Base-by-base conservation (phyloP, 306 rosid species). In the Quillaja saponaria region DNA sequence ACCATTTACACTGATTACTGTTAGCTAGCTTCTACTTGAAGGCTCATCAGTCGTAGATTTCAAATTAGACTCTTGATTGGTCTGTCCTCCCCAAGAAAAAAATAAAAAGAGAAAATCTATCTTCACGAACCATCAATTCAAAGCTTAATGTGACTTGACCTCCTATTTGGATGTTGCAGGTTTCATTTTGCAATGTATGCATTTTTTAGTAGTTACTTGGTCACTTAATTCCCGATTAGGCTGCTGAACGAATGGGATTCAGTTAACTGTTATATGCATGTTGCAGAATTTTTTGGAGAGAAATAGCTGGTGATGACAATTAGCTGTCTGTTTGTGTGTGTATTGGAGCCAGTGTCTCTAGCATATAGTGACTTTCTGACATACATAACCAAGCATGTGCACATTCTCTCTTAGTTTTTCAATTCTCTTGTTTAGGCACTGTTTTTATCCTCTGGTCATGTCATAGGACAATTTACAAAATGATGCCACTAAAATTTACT, bases 1-100 rank as follows among this genome's bases (percentile, higher is more conserved):
- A 68, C 39, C 0, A 12, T 45, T 71, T 52, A 38, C 51, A 72
- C 17, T 49, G 66, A 34, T 64, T 71, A 53, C 44, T 62, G 55
- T 54, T 63, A 5, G 28, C 34, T 55, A 63, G 13, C 34, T 6
- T 61, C 34, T 44, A 63, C 47, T 47, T 54, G 54, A 57, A 47
- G 55, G 49, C 44, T 54, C 4, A 14, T 15, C 20, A 6, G 17
- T 46, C 10, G 14, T 5, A 16, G 31, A 25, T 25, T 5, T 14
- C 51, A 16, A 16, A 2, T 6, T 45, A 15, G 0, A 14, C 1
- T 14, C 18, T 46, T 15, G 19, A 46, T 46, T 46, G 8, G n/a
- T 28, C 8, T 40, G 8, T 40, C 31, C 4, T 25, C 31, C 31
- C 4, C 31, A 25, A 25, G 31, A 25, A 25, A 25, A 25, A 25